Percentiles rank a stretch among this genome's conserved stretches.
Conservation (phyloP, 2,329 filamentous ascomycete species). For the Fusarium luffae region DNA sequence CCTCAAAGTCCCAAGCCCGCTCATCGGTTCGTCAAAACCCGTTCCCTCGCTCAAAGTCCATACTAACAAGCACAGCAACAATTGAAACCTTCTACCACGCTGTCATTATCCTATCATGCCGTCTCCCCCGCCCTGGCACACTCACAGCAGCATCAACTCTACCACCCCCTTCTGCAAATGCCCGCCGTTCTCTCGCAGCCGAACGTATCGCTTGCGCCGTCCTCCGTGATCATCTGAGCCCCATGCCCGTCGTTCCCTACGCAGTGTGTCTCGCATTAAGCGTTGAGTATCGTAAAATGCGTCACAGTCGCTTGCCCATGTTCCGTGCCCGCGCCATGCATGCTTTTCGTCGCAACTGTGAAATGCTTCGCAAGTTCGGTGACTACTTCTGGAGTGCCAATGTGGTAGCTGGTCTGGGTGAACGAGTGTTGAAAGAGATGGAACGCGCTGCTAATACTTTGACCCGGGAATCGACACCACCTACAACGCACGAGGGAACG, state of each 20-base stretch:
- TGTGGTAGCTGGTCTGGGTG: constrained; percentile 65
- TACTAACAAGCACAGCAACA: constrained; percentile 58
- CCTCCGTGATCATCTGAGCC: constrained; percentile 61
- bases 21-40: constrained; percentile 57
- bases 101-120: constrained; percentile 70
- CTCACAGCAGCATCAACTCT: constrained; percentile 55
- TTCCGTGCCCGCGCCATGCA: constrained; percentile 66
- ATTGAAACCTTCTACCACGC: constrained; percentile 73
- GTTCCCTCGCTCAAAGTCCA: background rate
- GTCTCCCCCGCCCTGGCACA: constrained; percentile 59
- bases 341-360: constrained; percentile 65
- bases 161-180: constrained; percentile 63
- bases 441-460: constrained; percentile 63
- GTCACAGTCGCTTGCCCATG: constrained; percentile 68
- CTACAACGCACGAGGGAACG: constrained; percentile 39
- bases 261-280: constrained; percentile 70
- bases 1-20: constrained; percentile 58
- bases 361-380: constrained; percentile 63
- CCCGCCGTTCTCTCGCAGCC: constrained; percentile 66
- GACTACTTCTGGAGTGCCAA: constrained; percentile 68
- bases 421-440: constrained; percentile 67
- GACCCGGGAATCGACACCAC: constrained; percentile 50
- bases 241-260: constrained; percentile 70
- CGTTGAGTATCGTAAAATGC: constrained; percentile 72
- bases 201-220: constrained; percentile 68